These are phyloP conservation scores for Jaenimonas drosophilae DNA, from an alignment of 208 protist species.

Conservation along the genomic window DNA sequence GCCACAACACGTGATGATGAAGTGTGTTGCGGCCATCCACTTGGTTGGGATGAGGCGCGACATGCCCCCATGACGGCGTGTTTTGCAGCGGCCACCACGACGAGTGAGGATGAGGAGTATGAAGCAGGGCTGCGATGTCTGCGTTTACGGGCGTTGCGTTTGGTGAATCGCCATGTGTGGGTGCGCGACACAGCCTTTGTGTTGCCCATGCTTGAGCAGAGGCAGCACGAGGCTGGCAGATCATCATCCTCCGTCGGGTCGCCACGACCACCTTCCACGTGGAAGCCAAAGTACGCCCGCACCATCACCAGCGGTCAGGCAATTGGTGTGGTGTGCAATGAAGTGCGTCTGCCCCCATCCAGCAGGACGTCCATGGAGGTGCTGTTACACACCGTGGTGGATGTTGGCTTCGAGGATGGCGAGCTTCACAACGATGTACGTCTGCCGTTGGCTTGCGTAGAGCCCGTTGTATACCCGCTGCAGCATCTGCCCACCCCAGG, in stretches of 20 bases:
- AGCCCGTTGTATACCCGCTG: conserved; percentile 58
- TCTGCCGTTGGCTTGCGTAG: conserved; percentile 51
- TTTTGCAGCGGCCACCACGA: too few species aligned
- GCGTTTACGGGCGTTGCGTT: conserved; percentile 27
- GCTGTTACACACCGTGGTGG: conserved; percentile 22
- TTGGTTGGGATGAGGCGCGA: conserved; percentile 40
- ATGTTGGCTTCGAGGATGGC: conserved; percentile 41
- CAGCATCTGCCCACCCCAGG: conserved; percentile 19
- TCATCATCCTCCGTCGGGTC: background rate
- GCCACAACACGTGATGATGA: too few species aligned
- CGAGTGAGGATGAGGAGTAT: too few species aligned
- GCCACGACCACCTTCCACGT: conserved; percentile 8
- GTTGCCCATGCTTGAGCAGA: conserved; percentile 11
- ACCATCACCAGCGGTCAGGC: conserved; percentile 31
- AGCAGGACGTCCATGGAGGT: conserved; percentile 2
- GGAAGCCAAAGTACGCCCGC: conserved; percentile 61
- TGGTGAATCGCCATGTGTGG: conserved; percentile 56
- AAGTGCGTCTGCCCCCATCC: conserved; percentile 6
- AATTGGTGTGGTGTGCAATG: conserved; percentile 56
- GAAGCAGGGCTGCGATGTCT: conserved; percentile 5
- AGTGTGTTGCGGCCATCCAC: conserved; percentile 11
- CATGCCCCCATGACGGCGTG: conserved; percentile 10
- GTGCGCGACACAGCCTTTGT: conserved; percentile 17
- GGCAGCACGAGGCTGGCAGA: background rate
- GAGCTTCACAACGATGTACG: conserved; percentile 44